Evolutionary conservation across 140 eudicot genomes (phyloP).

Genomic region (Flaveria floridana): DNA sequence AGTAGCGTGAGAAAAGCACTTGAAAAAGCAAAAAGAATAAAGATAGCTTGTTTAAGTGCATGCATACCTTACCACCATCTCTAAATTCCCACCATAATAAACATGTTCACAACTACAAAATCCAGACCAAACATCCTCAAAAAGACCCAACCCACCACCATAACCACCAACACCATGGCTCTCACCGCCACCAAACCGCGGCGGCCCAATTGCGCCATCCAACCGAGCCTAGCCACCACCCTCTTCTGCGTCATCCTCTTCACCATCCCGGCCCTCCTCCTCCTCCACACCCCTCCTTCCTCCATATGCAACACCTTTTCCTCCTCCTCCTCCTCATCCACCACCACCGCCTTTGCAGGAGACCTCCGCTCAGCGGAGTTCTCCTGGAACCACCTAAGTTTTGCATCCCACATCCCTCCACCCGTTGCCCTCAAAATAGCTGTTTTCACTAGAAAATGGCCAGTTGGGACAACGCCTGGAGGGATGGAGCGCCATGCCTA

Average conservation of each 20-base stretch:
- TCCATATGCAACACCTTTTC: conserved; percentile 41
- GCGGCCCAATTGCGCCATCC: conserved; percentile 42
- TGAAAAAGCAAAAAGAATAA: conserved; percentile 31
- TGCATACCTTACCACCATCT: conserved; percentile 49
- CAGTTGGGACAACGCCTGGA: conserved; percentile 62
- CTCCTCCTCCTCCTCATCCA: conserved; percentile 30
- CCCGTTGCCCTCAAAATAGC: conserved; percentile 54
- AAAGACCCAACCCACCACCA: conserved; percentile 28
- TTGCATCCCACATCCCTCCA: conserved; percentile 43
- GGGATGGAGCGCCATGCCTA: conserved; percentile 96
- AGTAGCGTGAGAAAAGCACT: conserved; percentile 54
- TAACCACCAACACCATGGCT: conserved; percentile 45
- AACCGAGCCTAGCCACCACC: conserved; percentile 61
- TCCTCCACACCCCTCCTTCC: conserved; percentile 62
- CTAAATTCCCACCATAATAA: conserved; percentile 27
- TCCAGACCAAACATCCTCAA: conserved; percentile 33
- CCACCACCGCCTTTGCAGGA: conserved; percentile 42
- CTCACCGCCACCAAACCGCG: conserved; percentile 46
- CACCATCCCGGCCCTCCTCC: conserved; percentile 77
- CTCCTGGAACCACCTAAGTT: conserved; percentile 65
- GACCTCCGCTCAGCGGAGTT: conserved; percentile 65
- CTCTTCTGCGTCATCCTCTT: conserved; percentile 65
- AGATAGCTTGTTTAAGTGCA: conserved; percentile 42
- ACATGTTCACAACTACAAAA: conserved; percentile 34
- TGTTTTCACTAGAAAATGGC: conserved; percentile 87